Percentiles rank a stretch among this genome's conserved stretches.
Conservation (phyloP, 2,329 filamentous ascomycete species). For the Xylariaceae sp. region DNA sequence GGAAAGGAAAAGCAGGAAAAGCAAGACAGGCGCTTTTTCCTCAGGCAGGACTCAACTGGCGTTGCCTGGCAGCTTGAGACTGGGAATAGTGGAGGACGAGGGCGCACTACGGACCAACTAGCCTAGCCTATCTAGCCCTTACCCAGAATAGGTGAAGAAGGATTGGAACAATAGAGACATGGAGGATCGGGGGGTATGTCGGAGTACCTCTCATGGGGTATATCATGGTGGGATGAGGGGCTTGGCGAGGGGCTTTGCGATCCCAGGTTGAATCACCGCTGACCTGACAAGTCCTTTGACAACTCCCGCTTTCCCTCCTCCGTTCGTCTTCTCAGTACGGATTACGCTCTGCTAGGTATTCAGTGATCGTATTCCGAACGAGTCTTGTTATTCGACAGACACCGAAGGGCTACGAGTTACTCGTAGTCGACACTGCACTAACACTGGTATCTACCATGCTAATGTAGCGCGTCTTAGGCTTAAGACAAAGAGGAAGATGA, state of each 20-base stretch:
- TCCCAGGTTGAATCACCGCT: neutral
- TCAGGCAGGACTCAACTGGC: conserved; percentile 13
- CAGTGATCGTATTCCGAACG: no score
- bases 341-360: no score
- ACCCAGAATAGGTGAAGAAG: conserved; percentile 15
- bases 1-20: conserved; percentile 1
- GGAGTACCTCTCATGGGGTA: neutral
- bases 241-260: neutral
- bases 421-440: neutral
- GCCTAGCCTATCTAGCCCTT: conserved; percentile 18
- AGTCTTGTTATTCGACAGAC: no score
- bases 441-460: no score
- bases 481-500: neutral
- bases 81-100: conserved; percentile 20
- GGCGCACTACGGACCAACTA: conserved; percentile 18
- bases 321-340: neutral
- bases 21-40: conserved; percentile 10
- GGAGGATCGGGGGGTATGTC: conserved; percentile 2
- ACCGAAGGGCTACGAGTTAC: no score
- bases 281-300: neutral
- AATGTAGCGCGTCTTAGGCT: neutral
- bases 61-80: conserved; percentile 13
- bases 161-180: conserved; percentile 3
- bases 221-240: conserved; percentile 12
- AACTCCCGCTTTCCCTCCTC: neutral